Base-by-base conservation (phyloP, 1,284 basidiomycete genomes). In the Boletus semigastroideus region DNA sequence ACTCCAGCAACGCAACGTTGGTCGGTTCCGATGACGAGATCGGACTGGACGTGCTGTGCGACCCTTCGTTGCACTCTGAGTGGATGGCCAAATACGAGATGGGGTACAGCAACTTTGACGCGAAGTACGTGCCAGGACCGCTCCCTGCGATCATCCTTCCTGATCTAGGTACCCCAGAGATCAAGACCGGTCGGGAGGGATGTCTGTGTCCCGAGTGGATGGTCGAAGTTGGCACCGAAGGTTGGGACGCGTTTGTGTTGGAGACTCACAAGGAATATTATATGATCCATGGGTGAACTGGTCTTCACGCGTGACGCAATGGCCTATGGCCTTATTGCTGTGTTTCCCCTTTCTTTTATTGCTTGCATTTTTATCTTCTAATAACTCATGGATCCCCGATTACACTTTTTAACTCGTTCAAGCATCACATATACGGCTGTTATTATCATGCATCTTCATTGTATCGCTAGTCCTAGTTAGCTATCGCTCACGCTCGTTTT, bases 191-290 rank as follows among this genome's bases (percentile, higher is more conserved):
- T 16, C 54, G 43, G 3, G 53, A 47, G 6, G 59, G 45, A 14
- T 63, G 57, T 40, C 49, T 68, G 11, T 65, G 64, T 19, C 57
- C n/a, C 5, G 60, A 65, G n/a, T 66, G 62, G 62, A 62, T 64
- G 63, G 42, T 49, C 33, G 59, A 67, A n/a, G 33, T 44, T 6
- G 49, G 59, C 4, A 16, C 53, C 30, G 63, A 63, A 8, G 61
- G 55, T 2, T 65, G 62, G 62, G 37, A 55, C 4, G 5, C 40
- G 12, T 52, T 55, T 11, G 8, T 42, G 28, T 17, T 52, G 37
- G 45, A 38, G 7, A 11, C 38, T 1, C 31, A 30, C 47, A 37
- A 17, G 22, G 39, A 42, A 0, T 41, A 16, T n/a, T 48, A 44
- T 4, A 12, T 4, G n/a, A 28, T 34, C 13, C 28, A 25, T 17